phyloP scores from a whole-genome alignment of 257 asterid species.

The Solanum neorickii region DNA sequence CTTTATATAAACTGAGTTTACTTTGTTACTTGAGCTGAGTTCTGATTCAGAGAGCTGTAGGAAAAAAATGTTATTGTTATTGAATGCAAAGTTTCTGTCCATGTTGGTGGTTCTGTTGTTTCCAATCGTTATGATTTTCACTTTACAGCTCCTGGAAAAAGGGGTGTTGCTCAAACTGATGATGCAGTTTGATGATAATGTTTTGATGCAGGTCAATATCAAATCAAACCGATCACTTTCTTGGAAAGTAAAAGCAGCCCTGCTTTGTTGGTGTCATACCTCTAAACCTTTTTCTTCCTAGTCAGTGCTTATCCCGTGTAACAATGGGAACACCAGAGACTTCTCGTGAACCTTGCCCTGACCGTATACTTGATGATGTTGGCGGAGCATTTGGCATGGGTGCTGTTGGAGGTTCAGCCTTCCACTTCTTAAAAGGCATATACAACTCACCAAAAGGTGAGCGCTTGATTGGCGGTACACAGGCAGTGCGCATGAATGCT shows the following conservation, averaged over 20 bases:
- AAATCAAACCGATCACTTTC: not conserved
- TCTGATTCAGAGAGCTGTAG: not conserved
- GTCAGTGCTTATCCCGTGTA: not conserved
- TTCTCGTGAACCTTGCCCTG: constrained; percentile 25
- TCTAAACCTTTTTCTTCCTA: not conserved
- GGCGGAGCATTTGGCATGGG: constrained; percentile 33
- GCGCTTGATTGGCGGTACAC: constrained; percentile 20
- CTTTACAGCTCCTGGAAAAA: not conserved
- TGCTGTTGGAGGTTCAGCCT: constrained; percentile 31
- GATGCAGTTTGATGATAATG: not conserved
- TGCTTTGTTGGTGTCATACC: not conserved
- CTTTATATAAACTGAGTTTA: not conserved
- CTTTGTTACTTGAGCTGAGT: not conserved
- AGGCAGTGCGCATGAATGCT: constrained; percentile 26
- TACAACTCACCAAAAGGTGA: constrained; percentile 26
- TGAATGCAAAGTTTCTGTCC: not conserved
- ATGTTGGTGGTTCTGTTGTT: not conserved
- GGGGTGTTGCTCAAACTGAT: not conserved
- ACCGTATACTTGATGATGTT: constrained; percentile 24
- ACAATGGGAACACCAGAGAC: constrained; percentile 22
- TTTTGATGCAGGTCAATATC: not conserved
- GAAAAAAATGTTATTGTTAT: not conserved
- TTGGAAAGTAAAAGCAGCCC: not conserved
- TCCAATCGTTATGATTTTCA: not conserved
- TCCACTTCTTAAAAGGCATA: constrained; percentile 23